Percentiles rank a stretch among this genome's conserved stretches.
Evolutionary conservation across 2,329 filamentous ascomycete genomes (phyloP).

Genomic region (Verticillium tricorpus): DNA sequence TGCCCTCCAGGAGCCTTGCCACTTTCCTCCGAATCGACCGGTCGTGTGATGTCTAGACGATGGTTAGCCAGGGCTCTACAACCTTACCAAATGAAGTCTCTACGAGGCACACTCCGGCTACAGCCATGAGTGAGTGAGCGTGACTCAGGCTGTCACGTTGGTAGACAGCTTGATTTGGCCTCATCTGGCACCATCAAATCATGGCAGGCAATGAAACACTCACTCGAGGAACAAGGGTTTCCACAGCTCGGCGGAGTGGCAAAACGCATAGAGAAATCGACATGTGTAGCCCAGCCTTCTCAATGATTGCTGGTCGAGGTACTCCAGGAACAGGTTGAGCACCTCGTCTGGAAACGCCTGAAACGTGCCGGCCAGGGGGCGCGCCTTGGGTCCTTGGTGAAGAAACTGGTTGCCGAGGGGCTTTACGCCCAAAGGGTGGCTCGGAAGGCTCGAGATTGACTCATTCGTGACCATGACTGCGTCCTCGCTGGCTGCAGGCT

Average conservation of each 20-base stretch:
- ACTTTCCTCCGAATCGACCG: conserved; percentile 37
- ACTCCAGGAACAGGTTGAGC: conserved; percentile 70
- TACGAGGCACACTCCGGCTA: not conserved
- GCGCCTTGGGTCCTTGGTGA: conserved; percentile 61
- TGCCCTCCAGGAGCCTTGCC: conserved; percentile 81
- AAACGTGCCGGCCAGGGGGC: conserved; percentile 61
- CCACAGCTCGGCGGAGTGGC: conserved; percentile 82
- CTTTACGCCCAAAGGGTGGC: conserved; percentile 79
- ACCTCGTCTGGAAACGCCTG: conserved; percentile 74
- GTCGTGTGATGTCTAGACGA: not conserved
- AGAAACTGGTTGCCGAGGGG: conserved; percentile 81
- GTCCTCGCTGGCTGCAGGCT: not conserved
- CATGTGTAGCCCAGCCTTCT: conserved; percentile 70
- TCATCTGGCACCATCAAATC: not conserved
- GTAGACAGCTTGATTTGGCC: not conserved
- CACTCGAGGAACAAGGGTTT: conserved; percentile 80
- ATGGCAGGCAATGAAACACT: conserved; percentile 34
- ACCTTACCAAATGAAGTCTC: conserved; percentile 15
- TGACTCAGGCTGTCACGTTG: not conserved
- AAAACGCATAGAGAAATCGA: conserved; percentile 82
- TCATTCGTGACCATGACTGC: not conserved
- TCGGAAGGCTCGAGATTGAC: conserved; percentile 24
- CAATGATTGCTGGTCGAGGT: conserved; percentile 60
- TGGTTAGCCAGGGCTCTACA: not conserved
- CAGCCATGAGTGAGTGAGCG: not conserved